phyloP scores from a whole-genome alignment of 768 basidiomycete genomes.

The Chalciporus sphaerocephalus region DNA sequence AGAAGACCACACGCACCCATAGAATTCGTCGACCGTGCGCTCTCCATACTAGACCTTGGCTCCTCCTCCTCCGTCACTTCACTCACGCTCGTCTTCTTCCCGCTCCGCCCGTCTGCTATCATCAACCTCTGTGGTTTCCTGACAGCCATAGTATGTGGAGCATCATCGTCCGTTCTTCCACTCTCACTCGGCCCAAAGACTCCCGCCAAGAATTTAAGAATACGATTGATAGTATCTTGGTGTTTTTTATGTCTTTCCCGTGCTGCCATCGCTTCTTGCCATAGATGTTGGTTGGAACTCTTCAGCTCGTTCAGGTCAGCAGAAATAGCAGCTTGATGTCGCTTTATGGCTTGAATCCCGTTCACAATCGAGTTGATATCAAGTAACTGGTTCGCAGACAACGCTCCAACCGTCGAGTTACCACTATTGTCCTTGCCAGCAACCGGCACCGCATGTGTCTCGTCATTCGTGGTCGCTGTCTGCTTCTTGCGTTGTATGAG shows the following conservation, averaged over 20 bases:
- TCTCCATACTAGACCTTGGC: conserved; percentile 27
- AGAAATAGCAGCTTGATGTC: conserved; percentile 90
- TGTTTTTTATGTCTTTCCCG: conserved; percentile 85
- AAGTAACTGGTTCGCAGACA: conserved; percentile 51
- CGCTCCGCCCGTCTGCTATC: conserved; percentile 53
- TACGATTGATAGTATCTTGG: conserved; percentile 93
- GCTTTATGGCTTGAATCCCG: conserved; percentile 82
- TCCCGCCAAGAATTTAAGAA: conserved; percentile 90
- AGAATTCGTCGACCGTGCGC: conserved; percentile 18
- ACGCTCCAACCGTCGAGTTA: conserved; percentile 17
- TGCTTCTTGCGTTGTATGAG: conserved; percentile 85
- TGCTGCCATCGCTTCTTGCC: conserved; percentile 83
- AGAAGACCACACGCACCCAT: conserved; percentile 4
- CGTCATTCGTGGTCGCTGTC: conserved; percentile 33
- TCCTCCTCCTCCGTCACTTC: conserved; percentile 45
- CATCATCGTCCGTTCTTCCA: conserved; percentile 32
- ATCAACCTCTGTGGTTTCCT: conserved; percentile 54
- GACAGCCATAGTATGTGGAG: conserved; percentile 44
- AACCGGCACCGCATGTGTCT: conserved; percentile 17
- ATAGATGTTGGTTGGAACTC: conserved; percentile 81
- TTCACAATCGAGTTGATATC: conserved; percentile 77
- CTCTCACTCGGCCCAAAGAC: conserved; percentile 67
- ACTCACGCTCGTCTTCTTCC: conserved; percentile 33
- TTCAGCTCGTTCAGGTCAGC: conserved; percentile 86
- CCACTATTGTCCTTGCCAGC: conserved; percentile 14